Evolutionary conservation across 306 rosid species (phyloP), one percentile per base, ranked within the genome.

Genomic region (Pachyrhizus erosus): DNA sequence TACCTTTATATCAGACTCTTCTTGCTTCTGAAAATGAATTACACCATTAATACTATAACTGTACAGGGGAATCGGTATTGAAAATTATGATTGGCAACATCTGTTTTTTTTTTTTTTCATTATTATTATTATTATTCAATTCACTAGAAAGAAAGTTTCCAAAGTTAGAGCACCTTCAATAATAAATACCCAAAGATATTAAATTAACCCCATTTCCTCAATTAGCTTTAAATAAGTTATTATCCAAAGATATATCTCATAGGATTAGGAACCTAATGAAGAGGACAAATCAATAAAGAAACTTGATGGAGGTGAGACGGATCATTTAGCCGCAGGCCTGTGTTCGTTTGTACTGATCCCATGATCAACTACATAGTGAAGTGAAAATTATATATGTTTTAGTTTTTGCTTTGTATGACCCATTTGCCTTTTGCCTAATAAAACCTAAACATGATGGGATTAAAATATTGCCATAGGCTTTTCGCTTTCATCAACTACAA

Each of bases 331-430:
- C 40, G 81, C 43, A 14, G 55, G 73, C 42, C 31, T 76, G 40
- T 49, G 86, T 55, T 72, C 80, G 58, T 84, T 84, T 52, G 83
- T 81, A 82, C 80, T 77, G 49, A 54, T 85, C 76, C 52, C 46
- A 75, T 57, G 52, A 66, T 23, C 66, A 78, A 79, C n/a, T 20
- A 20, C 61, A 71, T 40, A 58, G 60, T 83, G 71, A 17, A 62
- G 58, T 77, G 77, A 49, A 49, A 74, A 75, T 55, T 55, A 34
- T 37, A 29, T 20, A 2, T 54, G 24, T 76, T 60, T 64, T 72
- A 33, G 39, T 54, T 69, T 85, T 6, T 60, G 13, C 54, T 39
- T 70, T 80, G 27, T 65, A 39, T 78, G 83, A 52, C 52, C 83
- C 82, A 48, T 82, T 82, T 42, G 61, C 54, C 31, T 83, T 75